Percentiles rank a stretch among this genome's conserved stretches.
phyloP scores from a whole-genome alignment of 2,329 filamentous ascomycete species.

The Nakataea oryzae region DNA sequence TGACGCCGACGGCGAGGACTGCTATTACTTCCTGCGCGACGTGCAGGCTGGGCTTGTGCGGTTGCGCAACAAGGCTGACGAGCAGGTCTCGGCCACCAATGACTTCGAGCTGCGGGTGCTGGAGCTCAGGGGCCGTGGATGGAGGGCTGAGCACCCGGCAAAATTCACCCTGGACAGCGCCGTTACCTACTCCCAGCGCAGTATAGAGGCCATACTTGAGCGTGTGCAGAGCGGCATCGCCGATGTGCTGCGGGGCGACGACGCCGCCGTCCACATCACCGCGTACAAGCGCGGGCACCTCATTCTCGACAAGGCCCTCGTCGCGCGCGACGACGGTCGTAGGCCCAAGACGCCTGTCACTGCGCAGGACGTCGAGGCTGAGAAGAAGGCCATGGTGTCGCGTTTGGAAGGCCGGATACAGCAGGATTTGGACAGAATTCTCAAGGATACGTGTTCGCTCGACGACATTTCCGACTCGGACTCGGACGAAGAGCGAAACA shows the following conservation, averaged over 20 bases:
- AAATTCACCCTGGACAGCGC: slow-evolving; percentile 30
- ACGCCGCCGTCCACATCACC: slow-evolving; percentile 33
- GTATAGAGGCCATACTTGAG: slow-evolving; percentile 36
- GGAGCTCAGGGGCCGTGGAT: slow-evolving; percentile 33
- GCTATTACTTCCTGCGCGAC: slow-evolving; percentile 29
- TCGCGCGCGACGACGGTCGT: slow-evolving; percentile 23
- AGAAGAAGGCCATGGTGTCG: slow-evolving; percentile 25
- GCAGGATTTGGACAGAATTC: slow-evolving; percentile 35
- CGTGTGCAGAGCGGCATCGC: slow-evolving; percentile 39
- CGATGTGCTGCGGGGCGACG: slow-evolving; percentile 35
- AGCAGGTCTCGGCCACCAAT: slow-evolving; percentile 26
- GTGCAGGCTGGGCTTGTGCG: slow-evolving; percentile 25
- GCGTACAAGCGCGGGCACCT: slow-evolving; percentile 43
- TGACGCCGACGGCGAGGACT: slow-evolving; percentile 29
- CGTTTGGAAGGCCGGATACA: slow-evolving; percentile 34
- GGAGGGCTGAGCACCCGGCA: slow-evolving; percentile 35
- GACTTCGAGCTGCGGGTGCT: slow-evolving; percentile 38
- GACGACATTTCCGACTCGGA: slow-evolving; percentile 20
- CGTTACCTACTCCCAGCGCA: slow-evolving; percentile 30
- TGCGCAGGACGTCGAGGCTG: slow-evolving; percentile 22
- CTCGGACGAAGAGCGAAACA: neutral
- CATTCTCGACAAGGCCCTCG: slow-evolving; percentile 36
- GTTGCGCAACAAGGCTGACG: slow-evolving; percentile 29
- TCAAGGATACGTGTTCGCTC: slow-evolving; percentile 39
- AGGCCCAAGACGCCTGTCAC: slow-evolving; percentile 14